A percentile compares a stretch with the other conserved stretches of the same genome.
phyloP scores from a whole-genome alignment of 257 asterid species.

The Nicotiana undulata region DNA sequence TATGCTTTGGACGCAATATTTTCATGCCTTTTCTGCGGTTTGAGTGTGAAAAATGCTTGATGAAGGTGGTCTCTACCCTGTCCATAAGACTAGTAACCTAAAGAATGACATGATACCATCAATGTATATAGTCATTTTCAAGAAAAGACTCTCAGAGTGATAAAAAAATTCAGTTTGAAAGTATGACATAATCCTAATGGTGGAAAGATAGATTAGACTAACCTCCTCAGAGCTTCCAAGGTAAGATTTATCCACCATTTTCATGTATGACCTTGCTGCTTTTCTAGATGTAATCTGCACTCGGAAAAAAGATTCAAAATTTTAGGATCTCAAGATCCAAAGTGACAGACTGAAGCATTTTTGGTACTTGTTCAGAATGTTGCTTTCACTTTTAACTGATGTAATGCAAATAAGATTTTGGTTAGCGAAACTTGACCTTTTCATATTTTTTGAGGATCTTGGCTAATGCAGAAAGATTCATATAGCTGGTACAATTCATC shows the following conservation, averaged over 20 bases:
- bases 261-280: slow-evolving; percentile 65
- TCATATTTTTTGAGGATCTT: slow-evolving; percentile 88
- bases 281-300: slow-evolving; percentile 59
- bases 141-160: not conserved
- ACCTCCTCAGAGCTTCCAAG: slow-evolving; percentile 79
- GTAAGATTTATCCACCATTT: slow-evolving; percentile 59
- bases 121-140: not conserved
- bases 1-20: slow-evolving; percentile 60
- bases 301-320: slow-evolving; percentile 16
- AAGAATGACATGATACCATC: not conserved
- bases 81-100: slow-evolving; percentile 64
- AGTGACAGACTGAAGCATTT: not conserved
- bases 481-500: slow-evolving; percentile 43
- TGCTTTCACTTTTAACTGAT: not conserved
- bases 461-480: slow-evolving; percentile 65
- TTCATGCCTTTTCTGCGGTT: slow-evolving; percentile 75
- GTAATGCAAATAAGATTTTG: slow-evolving; percentile 9
- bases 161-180: not conserved
- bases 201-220: slow-evolving; percentile 1
- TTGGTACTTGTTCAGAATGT: not conserved
- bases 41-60: slow-evolving; percentile 49
- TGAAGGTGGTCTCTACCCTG: slow-evolving; percentile 51
- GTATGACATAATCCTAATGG: not conserved
- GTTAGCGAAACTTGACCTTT: slow-evolving; percentile 38
- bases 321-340: not conserved